A percentile compares a stretch with the other conserved stretches of the same genome.
phyloP scores from a whole-genome alignment of 768 basidiomycete species.

The Boletus fagicola region DNA sequence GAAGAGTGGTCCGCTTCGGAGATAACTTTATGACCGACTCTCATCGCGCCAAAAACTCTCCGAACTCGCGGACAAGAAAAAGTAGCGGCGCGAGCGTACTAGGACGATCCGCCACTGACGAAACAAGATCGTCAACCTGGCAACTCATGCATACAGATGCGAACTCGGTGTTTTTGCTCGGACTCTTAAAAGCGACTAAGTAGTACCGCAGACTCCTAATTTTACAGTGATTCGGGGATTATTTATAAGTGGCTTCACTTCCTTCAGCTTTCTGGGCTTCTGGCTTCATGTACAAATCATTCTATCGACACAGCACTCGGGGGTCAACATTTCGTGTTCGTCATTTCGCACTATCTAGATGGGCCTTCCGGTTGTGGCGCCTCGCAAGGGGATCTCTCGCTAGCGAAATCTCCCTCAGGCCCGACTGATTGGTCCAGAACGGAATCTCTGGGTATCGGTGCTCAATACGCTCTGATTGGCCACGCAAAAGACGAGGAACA shows the following conservation, averaged over 20 bases:
- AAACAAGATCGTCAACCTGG: slow-evolving; percentile 13
- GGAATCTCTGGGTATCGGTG: neutral
- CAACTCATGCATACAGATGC: neutral
- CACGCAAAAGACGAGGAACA: neutral
- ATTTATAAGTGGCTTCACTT: neutral
- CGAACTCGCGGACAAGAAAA: neutral
- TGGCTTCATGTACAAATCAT: neutral
- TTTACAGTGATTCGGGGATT: neutral
- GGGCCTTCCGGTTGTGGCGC: neutral
- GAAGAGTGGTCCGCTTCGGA: neutral
- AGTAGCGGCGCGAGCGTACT: neutral
- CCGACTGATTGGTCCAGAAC: neutral
- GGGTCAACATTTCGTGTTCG: neutral
- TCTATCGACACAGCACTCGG: neutral
- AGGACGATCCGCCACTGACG: slow-evolving; percentile 16
- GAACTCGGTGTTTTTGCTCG: neutral
- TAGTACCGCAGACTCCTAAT: neutral
- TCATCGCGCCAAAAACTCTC: neutral
- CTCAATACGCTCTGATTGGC: neutral
- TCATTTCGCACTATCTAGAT: neutral
- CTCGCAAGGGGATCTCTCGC: neutral
- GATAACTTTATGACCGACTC: neutral
- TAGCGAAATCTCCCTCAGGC: neutral
- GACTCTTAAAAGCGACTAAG: neutral
- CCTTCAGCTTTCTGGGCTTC: neutral